Evolutionary conservation across 2,329 filamentous ascomycete species (phyloP).

Genomic region (Colletotrichum cereale): DNA sequence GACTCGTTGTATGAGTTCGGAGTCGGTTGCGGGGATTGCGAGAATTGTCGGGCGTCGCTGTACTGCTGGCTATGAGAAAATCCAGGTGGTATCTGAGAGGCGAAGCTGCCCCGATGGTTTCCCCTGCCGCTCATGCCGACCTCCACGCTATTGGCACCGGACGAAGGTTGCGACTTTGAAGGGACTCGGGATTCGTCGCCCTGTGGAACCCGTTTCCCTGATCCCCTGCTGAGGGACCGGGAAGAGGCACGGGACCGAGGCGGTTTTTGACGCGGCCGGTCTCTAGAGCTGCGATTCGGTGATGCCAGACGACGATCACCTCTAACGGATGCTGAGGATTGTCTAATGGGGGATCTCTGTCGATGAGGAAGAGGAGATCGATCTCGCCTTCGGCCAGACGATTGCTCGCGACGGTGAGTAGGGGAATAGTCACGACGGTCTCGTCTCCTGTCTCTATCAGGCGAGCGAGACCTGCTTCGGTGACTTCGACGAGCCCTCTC

Average conservation of each 20-base stretch:
- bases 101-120: constrained; percentile 48
- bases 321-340: constrained; percentile 24
- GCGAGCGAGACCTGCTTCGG: constrained; percentile 40
- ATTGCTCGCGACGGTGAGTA: constrained; percentile 29
- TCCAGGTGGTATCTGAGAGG: constrained; percentile 50
- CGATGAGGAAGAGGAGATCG: constrained; percentile 35
- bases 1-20: constrained; percentile 66
- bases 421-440: constrained; percentile 29
- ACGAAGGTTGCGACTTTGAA: constrained; percentile 43
- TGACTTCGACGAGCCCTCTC: constrained; percentile 30
- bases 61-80: constrained; percentile 52
- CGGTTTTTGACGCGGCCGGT: constrained; percentile 24
- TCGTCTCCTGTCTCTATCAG: constrained; percentile 20
- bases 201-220: constrained; percentile 27
- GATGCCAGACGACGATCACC: constrained; percentile 24
- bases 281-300: constrained; percentile 30
- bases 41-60: constrained; percentile 58
- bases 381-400: constrained; percentile 22
- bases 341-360: constrained; percentile 20
- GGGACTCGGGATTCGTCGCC: constrained; percentile 27
- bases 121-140: constrained; percentile 52
- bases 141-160: constrained; percentile 52
- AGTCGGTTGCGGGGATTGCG: constrained; percentile 69
- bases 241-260: constrained; percentile 31
- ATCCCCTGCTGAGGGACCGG: constrained; percentile 39